Evolutionary conservation across 306 rosid genomes (phyloP).

Genomic region (Spatholobus suberectus): DNA sequence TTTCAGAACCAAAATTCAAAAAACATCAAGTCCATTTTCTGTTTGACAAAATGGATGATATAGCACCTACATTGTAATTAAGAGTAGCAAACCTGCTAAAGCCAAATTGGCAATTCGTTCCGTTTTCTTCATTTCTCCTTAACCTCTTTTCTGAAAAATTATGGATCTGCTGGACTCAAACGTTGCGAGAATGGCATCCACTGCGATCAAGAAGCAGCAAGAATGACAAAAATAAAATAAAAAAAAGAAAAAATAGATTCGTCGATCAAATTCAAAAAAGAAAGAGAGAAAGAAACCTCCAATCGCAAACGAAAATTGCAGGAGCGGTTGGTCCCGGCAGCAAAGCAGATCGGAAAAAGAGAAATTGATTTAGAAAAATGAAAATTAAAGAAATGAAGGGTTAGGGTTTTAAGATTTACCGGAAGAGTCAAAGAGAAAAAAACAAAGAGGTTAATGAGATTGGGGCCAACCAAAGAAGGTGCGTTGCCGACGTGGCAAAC

Average conservation of each 20-base stretch:
- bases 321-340: slow-evolving; percentile 51
- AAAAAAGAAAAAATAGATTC: not conserved
- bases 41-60: not conserved
- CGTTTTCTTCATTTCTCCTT: slow-evolving; percentile 70
- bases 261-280: slow-evolving; percentile 16
- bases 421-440: not conserved
- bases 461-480: slow-evolving; percentile 37
- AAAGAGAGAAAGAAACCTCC: slow-evolving; percentile 40
- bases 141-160: slow-evolving; percentile 19
- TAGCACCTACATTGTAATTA: no score
- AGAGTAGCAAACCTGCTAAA: slow-evolving; percentile 66
- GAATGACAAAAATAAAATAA: not conserved
- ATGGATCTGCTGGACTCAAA: slow-evolving; percentile 50
- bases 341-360: slow-evolving; percentile 62
- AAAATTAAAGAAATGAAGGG: slow-evolving; percentile 9
- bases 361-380: slow-evolving; percentile 34
- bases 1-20: slow-evolving; percentile 12
- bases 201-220: slow-evolving; percentile 51
- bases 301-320: slow-evolving; percentile 20
- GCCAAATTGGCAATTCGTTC: slow-evolving; percentile 92
- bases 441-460: not conserved
- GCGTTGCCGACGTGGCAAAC: slow-evolving; percentile 34
- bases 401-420: slow-evolving; percentile 68
- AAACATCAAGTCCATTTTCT: not conserved
- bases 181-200: slow-evolving; percentile 47